Evolutionary conservation across 2,329 filamentous ascomycete genomes (phyloP), one percentile per base, ranked within the genome.

Genomic region (Chrysoporthe puriensis): DNA sequence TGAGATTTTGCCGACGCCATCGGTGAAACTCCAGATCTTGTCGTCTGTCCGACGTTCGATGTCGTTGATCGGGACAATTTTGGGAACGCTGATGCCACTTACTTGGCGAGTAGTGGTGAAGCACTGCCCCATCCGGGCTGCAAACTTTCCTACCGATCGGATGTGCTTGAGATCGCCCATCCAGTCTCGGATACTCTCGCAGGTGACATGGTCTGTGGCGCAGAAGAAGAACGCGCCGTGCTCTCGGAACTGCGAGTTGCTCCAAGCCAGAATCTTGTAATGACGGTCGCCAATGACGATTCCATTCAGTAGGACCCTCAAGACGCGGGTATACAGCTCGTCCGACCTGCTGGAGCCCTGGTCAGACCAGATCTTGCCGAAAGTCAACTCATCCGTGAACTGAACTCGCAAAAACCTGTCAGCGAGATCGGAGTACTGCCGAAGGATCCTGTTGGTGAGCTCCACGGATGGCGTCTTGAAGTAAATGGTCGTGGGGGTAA

Each of bases 1-100:
- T 0, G 95, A 97, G n/a, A 99, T 93, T 75, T 93, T 96, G 1
- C 96, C 96, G 3, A 98, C 92, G 0, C 96, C 96, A 74, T 99
- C 96, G 0, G 92, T 96, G 76, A 98, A 99, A 69, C 52, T 68
- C 68, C 68, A 70, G 18, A 83, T 91, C 74, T 88, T 89, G 0
- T 83, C 86, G 59, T 91, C 88, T 2, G 85, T 84, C 68, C 88
- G 32, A 8, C 58, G 58, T n/a, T 66, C 82, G 26, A 98, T 86
- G 71, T 98, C 96, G 0, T 84, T 78, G 43, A 95, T 92, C 4
- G 82, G 87, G 5, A 82, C 81, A 14, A 86, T 82, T 1, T 84
- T 82, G 0, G 86, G 86, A 7, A 90, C 86, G 0, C 84, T 85
- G 32, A 89, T 87, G 18, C 88, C 85, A 40, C 83, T 84, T 54